Evolutionary conservation across 441 rosid species (phyloP), one percentile per base, ranked within the genome.

Genomic region (Populus trichocarpa): DNA sequence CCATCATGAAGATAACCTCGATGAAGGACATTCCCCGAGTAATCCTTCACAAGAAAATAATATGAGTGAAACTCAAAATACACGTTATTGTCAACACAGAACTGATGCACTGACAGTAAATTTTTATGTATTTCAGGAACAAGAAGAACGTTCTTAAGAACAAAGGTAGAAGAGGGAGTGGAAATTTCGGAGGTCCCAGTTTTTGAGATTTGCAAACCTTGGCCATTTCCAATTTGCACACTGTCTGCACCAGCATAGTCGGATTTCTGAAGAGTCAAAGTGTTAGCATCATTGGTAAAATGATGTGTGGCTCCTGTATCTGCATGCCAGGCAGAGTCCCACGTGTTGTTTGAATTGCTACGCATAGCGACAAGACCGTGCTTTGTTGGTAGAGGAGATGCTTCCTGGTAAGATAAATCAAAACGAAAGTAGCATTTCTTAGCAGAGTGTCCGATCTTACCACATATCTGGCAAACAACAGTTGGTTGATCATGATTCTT

Each of bases 351-450:
- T 0, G 61, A 6, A 5, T 0, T 0, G 0, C 5, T 6, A 0
- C 0, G 61, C 0, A 6, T 18, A 18, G 22, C 0, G 0, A 0
- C 0, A 0, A 6, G 1, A 0, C 22, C 22, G 0, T 53, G 10
- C 0, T 53, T 53, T 6, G 3, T 0, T 6, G 22, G 10, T 2
- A 6, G 9, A 0, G n/a, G 3, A 18, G 22, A 0, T 2, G 61
- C 3, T 6, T 53, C 61, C 9, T 53, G 9, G 22, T 53, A 53
- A 53, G 61, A 53, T 0, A 53, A 18, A 6, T 53, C 22, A 53
- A 53, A 53, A 6, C 3, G 0, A 0, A 18, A 53, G 18, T 53
- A 53, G 0, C 22, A 53, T 53, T 53, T 53, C 61, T 53, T 53
- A 18, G 9, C 3, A 18, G n/a, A n/a, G n/a, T 53, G 61, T 18